Evolutionary conservation across 164 flowering plant genomes (phyloP).

Genomic region (Vitis rupestris): DNA sequence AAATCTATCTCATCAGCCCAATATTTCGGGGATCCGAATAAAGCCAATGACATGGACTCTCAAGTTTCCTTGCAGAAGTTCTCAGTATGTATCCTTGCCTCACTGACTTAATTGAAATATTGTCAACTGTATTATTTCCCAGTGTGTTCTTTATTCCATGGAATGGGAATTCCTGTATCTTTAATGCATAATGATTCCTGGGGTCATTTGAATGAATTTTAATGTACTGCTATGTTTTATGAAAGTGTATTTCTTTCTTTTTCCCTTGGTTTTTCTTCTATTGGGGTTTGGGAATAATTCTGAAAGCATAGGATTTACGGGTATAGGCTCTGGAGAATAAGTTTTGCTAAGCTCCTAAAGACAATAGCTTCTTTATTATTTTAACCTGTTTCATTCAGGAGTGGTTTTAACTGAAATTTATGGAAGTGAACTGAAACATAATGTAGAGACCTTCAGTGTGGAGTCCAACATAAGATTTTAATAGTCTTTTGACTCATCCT

Average conservation of each 20-base stretch:
- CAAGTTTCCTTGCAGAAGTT: conserved; percentile 79
- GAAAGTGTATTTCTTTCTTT: too few relatives aligned
- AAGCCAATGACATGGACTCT: conserved; percentile 49
- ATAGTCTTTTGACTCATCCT: too few relatives aligned
- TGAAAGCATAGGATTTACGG: too few relatives aligned
- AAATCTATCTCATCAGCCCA: conserved; percentile 97
- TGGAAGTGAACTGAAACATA: neutral
- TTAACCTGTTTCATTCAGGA: neutral
- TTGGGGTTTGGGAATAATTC: too few relatives aligned
- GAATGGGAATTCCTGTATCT: too few relatives aligned
- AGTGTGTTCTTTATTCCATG: neutral
- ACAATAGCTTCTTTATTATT: neutral
- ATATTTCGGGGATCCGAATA: conserved; percentile 75
- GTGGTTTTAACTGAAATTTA: neutral
- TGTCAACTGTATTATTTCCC: neutral
- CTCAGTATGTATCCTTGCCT: conserved; percentile 54
- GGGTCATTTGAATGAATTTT: too few relatives aligned
- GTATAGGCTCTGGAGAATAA: too few relatives aligned
- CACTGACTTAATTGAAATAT: neutral
- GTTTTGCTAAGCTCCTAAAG: too few relatives aligned
- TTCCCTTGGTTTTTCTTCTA: too few relatives aligned
- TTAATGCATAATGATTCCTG: too few relatives aligned
- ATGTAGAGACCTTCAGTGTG: neutral
- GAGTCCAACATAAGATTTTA: too few relatives aligned
- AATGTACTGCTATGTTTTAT: too few relatives aligned